Evolutionary conservation across 495 filamentous ascomycete genomes (phyloP).

Genomic region (Jackrogersella minutella): DNA sequence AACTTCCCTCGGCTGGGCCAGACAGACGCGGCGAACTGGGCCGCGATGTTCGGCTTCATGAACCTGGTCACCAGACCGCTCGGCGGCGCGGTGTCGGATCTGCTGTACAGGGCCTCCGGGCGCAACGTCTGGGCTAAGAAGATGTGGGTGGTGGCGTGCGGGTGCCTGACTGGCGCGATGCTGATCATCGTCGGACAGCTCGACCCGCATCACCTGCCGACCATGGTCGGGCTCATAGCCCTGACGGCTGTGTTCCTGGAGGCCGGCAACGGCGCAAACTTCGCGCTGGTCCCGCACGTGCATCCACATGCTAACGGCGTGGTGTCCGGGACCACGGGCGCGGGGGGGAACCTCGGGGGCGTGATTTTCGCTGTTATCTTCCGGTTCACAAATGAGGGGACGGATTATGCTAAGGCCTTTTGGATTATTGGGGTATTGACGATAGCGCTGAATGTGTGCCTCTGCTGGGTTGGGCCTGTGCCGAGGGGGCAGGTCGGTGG

Average conservation of each 20-base stretch:
- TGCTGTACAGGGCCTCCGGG: conserved; percentile 69
- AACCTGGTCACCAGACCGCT: conserved; percentile 79
- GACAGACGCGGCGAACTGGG: conserved; percentile 77
- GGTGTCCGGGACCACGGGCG: conserved; percentile 79
- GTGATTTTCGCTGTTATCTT: conserved; percentile 89
- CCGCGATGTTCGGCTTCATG: conserved; percentile 90
- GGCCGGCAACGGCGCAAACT: conserved; percentile 85
- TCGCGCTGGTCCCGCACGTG: conserved; percentile 84
- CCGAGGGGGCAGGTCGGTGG: conserved; percentile 74
- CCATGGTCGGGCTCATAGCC: conserved; percentile 80
- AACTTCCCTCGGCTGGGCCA: conserved; percentile 80
- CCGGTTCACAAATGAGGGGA: conserved; percentile 69
- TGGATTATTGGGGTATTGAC: conserved; percentile 86
- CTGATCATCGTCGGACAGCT: conserved; percentile 74
- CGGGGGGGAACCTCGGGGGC: conserved; percentile 82
- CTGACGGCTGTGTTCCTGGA: conserved; percentile 82
- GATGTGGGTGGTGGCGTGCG: conserved; percentile 68
- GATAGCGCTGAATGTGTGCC: conserved; percentile 69
- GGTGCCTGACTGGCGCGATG: conserved; percentile 70
- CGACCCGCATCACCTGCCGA: conserved; percentile 64
- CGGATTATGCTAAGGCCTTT: conserved; percentile 70
- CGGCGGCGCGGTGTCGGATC: conserved; percentile 76
- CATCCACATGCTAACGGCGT: conserved; percentile 74
- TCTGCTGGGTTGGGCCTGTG: conserved; percentile 78
- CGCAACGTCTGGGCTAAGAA: conserved; percentile 79